phyloP scores from a whole-genome alignment of 257 asterid species.

The Ehretia macrophylla region DNA sequence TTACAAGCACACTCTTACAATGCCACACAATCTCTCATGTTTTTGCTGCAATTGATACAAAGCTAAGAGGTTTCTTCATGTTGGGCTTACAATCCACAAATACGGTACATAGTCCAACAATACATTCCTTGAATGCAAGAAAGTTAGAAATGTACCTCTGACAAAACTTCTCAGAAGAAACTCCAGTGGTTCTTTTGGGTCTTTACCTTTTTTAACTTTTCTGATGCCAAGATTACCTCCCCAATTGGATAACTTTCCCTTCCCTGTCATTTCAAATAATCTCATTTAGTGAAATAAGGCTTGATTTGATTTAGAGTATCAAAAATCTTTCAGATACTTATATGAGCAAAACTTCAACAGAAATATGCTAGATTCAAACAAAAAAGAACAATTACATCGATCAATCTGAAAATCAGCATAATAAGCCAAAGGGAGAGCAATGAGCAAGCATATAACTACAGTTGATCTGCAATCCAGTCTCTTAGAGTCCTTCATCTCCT shows the following conservation, averaged over 20 bases:
- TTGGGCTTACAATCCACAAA: too few species aligned
- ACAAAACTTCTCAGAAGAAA: slow-evolving; percentile 15
- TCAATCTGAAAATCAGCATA: slow-evolving; percentile 17
- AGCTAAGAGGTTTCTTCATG: too few species aligned
- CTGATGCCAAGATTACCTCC: background rate
- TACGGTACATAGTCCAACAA: too few species aligned
- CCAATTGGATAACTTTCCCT: background rate
- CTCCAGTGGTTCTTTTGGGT: slow-evolving; percentile 1
- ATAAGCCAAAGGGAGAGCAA: slow-evolving; percentile 17
- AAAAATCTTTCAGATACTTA: background rate
- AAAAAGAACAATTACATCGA: slow-evolving; percentile 11
- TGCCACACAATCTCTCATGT: too few species aligned
- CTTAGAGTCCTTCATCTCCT: slow-evolving; percentile 17
- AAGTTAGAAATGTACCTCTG: slow-evolving; percentile 10
- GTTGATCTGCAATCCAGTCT: slow-evolving; percentile 8
- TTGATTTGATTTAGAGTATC: too few species aligned
- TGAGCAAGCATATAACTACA: slow-evolving; percentile 2
- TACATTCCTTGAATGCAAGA: background rate
- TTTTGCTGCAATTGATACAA: too few species aligned
- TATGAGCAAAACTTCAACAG: background rate
- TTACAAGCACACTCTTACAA: too few species aligned
- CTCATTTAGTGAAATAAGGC: background rate
- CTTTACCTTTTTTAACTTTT: background rate
- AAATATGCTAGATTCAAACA: background rate
- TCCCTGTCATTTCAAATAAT: slow-evolving; percentile 10